A percentile compares a stretch with the other conserved stretches of the same genome.
Evolutionary conservation across 768 basidiomycete species (phyloP).

Genomic region (Dentipellis fragilis): DNA sequence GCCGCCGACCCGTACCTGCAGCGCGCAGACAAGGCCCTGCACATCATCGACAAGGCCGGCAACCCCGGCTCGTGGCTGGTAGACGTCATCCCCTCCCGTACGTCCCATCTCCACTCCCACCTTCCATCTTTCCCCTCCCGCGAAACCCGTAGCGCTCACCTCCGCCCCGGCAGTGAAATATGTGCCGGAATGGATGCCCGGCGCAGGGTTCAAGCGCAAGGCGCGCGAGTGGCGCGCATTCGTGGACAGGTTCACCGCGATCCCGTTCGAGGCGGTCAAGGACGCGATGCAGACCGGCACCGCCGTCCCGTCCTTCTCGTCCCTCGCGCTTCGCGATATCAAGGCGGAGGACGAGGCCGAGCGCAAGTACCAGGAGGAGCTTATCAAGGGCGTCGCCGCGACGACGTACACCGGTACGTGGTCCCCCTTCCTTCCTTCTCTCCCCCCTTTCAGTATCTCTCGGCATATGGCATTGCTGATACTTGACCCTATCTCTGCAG

Average conservation of each 20-base stretch:
- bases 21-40: slow-evolving; percentile 11
- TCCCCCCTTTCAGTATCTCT: neutral
- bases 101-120: neutral
- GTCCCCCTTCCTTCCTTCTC: neutral
- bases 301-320: slow-evolving; percentile 7
- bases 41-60: slow-evolving; percentile 8
- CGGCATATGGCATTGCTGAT: neutral
- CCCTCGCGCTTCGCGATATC: slow-evolving; percentile 11
- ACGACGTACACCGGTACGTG: neutral
- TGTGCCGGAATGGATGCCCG: slow-evolving; percentile 18
- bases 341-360: slow-evolving; percentile 8
- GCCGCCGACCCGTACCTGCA: slow-evolving; percentile 11
- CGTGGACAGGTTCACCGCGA: neutral
- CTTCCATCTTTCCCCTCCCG: too few species aligned
- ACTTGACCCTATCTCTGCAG: neutral
- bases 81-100: slow-evolving; percentile 18
- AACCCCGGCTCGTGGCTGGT: slow-evolving; percentile 18
- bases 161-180: slow-evolving; percentile 11
- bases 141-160: neutral
- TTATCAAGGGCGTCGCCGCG: slow-evolving; percentile 10
- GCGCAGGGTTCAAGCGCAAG: slow-evolving; percentile 1
- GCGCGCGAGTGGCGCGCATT: neutral
- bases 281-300: neutral
- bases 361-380: slow-evolving; percentile 12
- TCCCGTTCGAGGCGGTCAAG: neutral